Base-by-base conservation (phyloP, 2,329 filamentous ascomycete species). In the Xylariaceae sp. region DNA sequence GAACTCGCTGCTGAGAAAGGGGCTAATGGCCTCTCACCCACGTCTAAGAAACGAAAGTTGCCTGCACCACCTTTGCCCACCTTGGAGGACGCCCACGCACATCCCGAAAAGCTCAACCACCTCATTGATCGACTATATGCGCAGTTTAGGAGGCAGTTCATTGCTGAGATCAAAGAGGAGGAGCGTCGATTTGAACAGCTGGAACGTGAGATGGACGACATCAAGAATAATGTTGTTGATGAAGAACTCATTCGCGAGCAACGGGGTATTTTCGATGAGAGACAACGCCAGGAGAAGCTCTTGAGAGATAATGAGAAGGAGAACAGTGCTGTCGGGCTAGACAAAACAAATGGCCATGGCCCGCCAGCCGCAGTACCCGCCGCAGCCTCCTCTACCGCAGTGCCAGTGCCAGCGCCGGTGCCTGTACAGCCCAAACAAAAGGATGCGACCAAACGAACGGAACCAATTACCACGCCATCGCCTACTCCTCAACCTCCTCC, bases 101-200 rank as follows among this genome's bases (percentile, higher is more conserved):
- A 89, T 63, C 65, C 77, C 22, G 79, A 85, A 40, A 80, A 85
- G 52, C 73, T 94, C 2, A 86, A 86, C 1, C 70, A 75, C 22
- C 69, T 95, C 36, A 78, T 94, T 38, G 75, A 84, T 46, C 81
- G 84, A 53, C 74, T 95, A 2, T 94, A 93, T 62, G 75, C 79
- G 11, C 76, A 80, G 50, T 96, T 94, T 63, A 78, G 83, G 52
- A 80, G 85, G 37, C 72, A 83, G 35, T 73, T 85, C 39, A 76
- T 89, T n/a, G 71, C 73, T 45, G 77, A 85, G 58, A 87, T 96
- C 48, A 74, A 78, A 47, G 79, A 86, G 44, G 85, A 93, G 50
- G 91, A 96, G 69, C 75, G 74, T 47, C 75, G 72, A 41, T 86
- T 85, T 60, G 75, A 77, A 21, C 68, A 69, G 16, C 67, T 92